Evolutionary conservation across 495 filamentous ascomycete genomes (phyloP).

Genomic region (Evansstolkia leycettana): DNA sequence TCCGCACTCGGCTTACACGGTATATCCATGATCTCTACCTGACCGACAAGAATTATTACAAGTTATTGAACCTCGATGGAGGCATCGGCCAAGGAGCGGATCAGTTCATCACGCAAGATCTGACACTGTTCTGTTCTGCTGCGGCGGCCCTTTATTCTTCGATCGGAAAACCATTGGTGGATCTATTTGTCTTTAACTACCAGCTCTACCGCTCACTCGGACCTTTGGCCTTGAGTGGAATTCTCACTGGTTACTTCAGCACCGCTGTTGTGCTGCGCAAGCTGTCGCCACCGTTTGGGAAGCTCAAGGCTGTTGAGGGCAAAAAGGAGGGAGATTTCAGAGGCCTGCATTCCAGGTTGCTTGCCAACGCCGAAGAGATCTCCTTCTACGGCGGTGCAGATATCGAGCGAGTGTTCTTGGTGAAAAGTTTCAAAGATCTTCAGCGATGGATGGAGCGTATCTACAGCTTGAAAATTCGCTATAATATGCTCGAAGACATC

Average conservation of each 20-base stretch:
- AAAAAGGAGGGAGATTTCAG: conserved; percentile 90
- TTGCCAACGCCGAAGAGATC: conserved; percentile 97
- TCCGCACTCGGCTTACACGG: conserved; percentile 87
- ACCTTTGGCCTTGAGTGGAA: conserved; percentile 72
- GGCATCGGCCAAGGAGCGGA: conserved; percentile 85
- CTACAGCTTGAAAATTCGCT: conserved; percentile 89
- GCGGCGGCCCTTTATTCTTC: conserved; percentile 93
- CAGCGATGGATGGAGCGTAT: conserved; percentile 94
- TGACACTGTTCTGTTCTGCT: conserved; percentile 85
- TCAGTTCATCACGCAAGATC: conserved; percentile 95
- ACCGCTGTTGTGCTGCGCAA: conserved; percentile 79
- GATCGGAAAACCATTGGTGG: conserved; percentile 89
- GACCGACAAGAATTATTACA: conserved; percentile 93
- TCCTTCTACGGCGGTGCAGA: conserved; percentile 94
- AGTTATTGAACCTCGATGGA: conserved; percentile 85
- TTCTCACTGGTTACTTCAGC: conserved; percentile 82
- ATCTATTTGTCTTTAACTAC: conserved; percentile 94
- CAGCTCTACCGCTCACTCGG: conserved; percentile 89
- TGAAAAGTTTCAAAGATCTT: conserved; percentile 80
- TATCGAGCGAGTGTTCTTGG: conserved; percentile 81
- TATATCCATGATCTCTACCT: conserved; percentile 98
- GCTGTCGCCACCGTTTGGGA: conserved; percentile 90
- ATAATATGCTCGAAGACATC: conserved; percentile 98
- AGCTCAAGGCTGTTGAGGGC: conserved; percentile 89
- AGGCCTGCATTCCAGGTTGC: conserved; percentile 74